Conservation (phyloP, 495 filamentous ascomycete genomes). For the Penicillium angulare region DNA sequence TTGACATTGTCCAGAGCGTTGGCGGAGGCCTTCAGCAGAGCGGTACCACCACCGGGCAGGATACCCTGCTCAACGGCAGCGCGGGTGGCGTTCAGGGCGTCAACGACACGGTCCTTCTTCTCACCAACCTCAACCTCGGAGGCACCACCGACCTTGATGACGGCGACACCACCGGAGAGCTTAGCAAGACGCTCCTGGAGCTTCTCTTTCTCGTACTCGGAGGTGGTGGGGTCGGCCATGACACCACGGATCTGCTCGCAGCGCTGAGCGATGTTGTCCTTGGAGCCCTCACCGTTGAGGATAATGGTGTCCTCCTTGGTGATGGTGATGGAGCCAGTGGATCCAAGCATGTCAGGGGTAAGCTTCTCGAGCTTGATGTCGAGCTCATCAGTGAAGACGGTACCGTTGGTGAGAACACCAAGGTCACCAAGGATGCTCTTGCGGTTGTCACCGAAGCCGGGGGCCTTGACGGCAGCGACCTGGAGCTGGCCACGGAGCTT, state of each 20-base stretch:
- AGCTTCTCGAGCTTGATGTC: conserved; percentile 98
- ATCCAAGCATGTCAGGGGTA: conserved; percentile 92
- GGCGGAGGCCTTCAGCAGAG: conserved; percentile 92
- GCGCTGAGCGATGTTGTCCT: conserved; percentile 89
- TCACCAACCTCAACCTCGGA: conserved; percentile 98
- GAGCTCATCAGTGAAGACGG: conserved; percentile 96
- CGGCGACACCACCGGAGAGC: conserved; percentile 97
- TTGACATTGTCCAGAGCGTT: conserved; percentile 82
- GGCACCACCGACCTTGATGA: conserved; percentile 97
- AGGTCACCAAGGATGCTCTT: conserved; percentile 98
- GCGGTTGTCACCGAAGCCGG: conserved; percentile 99
- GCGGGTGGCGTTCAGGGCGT: conserved; percentile 96
- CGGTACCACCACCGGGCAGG: conserved; percentile 95
- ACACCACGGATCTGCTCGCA: conserved; percentile 99
- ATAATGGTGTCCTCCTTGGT: conserved; percentile 99
- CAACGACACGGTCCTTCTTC: conserved; percentile 99
- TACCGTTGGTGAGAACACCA: conserved; percentile 91
- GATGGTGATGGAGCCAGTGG: conserved; percentile 97
- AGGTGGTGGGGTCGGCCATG: conserved; percentile 88
- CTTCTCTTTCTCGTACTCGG: conserved; percentile 99
- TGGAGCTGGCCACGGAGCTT: conserved; percentile 99
- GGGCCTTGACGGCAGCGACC: conserved; percentile 97
- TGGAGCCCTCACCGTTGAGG: conserved; percentile 94
- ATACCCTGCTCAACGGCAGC: conserved; percentile 99
- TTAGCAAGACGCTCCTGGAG: conserved; percentile 99